Percentiles rank a stretch among this genome's conserved stretches.
Conservation (phyloP, 768 basidiomycete species). For the Rhizopogon vesiculosus region DNA sequence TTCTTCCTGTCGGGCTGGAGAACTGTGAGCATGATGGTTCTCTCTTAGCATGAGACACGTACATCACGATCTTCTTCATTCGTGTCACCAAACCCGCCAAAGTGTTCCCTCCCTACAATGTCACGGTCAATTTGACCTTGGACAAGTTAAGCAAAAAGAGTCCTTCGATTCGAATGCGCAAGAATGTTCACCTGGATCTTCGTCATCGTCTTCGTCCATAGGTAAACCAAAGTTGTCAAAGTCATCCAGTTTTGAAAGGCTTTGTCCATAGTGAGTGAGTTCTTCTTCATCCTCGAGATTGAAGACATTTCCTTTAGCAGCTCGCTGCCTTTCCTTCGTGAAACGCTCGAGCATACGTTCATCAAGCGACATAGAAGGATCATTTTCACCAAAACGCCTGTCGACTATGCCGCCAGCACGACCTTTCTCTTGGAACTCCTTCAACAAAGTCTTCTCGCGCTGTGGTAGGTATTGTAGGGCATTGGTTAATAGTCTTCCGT, state of each 20-base stretch:
- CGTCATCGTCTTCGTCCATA: conserved; percentile 51
- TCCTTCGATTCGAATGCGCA: neutral
- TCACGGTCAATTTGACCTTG: conserved; percentile 65
- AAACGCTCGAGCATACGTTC: conserved; percentile 97
- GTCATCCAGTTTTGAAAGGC: conserved; percentile 78
- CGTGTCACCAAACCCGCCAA: conserved; percentile 82
- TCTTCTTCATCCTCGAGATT: conserved; percentile 92
- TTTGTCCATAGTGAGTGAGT: conserved; percentile 88
- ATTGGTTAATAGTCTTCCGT: too few species aligned
- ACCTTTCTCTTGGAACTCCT: conserved; percentile 78
- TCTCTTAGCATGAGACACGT: conserved; percentile 15
- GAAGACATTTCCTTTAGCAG: conserved; percentile 73
- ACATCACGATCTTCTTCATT: conserved; percentile 51
- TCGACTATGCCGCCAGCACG: conserved; percentile 89
- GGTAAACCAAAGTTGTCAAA: conserved; percentile 62
- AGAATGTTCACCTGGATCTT: conserved; percentile 36
- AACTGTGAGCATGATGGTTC: neutral
- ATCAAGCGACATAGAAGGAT: conserved; percentile 88
- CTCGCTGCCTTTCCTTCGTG: conserved; percentile 80
- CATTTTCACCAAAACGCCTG: conserved; percentile 93
- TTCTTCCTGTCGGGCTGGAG: conserved; percentile 80
- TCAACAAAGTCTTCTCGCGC: conserved; percentile 85
- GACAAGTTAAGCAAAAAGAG: conserved; percentile 1
- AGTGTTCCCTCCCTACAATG: conserved; percentile 67
- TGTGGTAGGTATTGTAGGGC: conserved; percentile 24